Percentiles rank a stretch among this genome's conserved stretches.
phyloP scores from a whole-genome alignment of 2,329 filamentous ascomycete species.

The Endothia cerciana region DNA sequence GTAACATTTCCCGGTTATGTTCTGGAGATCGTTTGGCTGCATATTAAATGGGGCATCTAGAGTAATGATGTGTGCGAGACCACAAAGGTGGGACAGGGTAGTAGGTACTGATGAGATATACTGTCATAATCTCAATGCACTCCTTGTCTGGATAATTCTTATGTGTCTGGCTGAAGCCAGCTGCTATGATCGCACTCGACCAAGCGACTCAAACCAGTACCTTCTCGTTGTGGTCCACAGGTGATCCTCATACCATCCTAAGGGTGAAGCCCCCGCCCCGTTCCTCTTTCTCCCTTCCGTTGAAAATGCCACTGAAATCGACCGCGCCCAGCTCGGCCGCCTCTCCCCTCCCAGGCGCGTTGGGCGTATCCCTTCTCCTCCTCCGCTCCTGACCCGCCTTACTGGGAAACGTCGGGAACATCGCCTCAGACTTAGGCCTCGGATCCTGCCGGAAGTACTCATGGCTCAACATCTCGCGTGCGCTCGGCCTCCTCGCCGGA shows the following conservation, averaged over 20 bases:
- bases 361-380: constrained; percentile 72
- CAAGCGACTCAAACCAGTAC: background rate
- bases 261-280: constrained; percentile 68
- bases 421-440: constrained; percentile 82
- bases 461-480: constrained; percentile 75
- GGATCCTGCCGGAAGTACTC: constrained; percentile 89
- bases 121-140: constrained; percentile 7
- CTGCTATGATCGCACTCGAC: background rate
- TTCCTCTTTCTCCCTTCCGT: constrained; percentile 66
- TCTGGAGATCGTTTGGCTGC: constrained; percentile 5
- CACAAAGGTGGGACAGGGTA: constrained; percentile 12
- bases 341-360: constrained; percentile 80
- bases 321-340: constrained; percentile 59
- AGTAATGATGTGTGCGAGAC: constrained; percentile 29
- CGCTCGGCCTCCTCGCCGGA: constrained; percentile 71
- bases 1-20: constrained; percentile 12
- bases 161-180: background rate
- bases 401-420: constrained; percentile 97
- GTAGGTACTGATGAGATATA: constrained; percentile 22
- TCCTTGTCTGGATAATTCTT: background rate
- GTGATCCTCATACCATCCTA: constrained; percentile 55
- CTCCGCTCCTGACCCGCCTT: constrained; percentile 91
- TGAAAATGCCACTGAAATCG: constrained; percentile 75
- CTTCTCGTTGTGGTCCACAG: background rate
- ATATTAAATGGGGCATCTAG: constrained; percentile 7